Conservation (phyloP, 768 basidiomycete species). For the Candolleomyces aberdarensis region DNA sequence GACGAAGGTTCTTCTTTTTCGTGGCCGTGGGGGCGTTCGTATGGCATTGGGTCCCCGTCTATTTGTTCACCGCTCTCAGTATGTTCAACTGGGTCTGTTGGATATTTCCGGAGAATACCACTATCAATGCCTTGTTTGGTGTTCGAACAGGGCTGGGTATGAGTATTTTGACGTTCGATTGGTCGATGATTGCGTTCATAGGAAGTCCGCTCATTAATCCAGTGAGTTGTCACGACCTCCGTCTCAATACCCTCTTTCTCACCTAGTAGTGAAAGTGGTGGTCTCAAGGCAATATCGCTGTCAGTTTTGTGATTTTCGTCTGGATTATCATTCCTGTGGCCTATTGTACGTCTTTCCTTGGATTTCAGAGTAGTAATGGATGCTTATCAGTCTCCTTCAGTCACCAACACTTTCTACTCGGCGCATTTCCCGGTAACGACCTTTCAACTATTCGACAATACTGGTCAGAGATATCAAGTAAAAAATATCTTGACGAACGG, state of each 20-base stretch:
- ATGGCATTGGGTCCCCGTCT: constrained; percentile 85
- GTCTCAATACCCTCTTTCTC: constrained; percentile 5
- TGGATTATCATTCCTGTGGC: constrained; percentile 75
- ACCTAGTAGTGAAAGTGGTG: constrained; percentile 57
- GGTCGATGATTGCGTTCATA: constrained; percentile 75
- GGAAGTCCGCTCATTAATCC: constrained; percentile 80
- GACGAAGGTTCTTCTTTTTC: constrained; percentile 76
- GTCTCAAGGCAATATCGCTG: constrained; percentile 71
- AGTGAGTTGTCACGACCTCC: constrained; percentile 38
- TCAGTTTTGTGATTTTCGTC: constrained; percentile 61
- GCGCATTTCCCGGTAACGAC: constrained; percentile 75
- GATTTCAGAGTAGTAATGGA: background rate
- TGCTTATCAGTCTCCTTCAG: constrained; percentile 30
- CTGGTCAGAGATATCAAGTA: constrained; percentile 63
- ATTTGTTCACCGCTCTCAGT: constrained; percentile 79
- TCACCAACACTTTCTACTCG: constrained; percentile 67
- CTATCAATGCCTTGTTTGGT: constrained; percentile 71
- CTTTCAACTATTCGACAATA: constrained; percentile 66
- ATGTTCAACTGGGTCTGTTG: constrained; percentile 79
- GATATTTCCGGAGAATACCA: constrained; percentile 75
- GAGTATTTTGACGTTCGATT: constrained; percentile 82
- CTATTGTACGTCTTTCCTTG: constrained; percentile 52
- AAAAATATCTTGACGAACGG: constrained; percentile 58
- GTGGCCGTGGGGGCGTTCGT: constrained; percentile 54
- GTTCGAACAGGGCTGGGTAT: constrained; percentile 74